Conservation (phyloP, 805 yeast species). For the Starmerella powellii region DNA sequence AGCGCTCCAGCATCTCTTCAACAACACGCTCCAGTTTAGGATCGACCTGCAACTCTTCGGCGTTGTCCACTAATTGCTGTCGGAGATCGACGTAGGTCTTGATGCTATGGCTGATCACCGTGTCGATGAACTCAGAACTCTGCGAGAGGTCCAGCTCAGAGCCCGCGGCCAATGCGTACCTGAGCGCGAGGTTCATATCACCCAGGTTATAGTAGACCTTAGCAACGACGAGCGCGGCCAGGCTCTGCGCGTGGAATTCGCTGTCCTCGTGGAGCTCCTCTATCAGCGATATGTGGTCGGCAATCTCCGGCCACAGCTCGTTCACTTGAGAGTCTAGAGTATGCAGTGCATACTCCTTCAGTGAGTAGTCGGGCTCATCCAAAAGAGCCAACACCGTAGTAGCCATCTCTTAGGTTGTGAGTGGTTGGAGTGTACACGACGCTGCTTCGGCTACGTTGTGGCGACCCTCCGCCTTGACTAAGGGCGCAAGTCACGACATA, state of each 20-base stretch:
- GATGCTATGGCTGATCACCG: conserved; percentile 87
- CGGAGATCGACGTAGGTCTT: conserved; percentile 63
- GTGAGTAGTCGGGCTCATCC: conserved; percentile 62
- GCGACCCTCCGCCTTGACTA: conserved; percentile 1
- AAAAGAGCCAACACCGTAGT: conserved; percentile 84
- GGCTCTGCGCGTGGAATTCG: conserved; percentile 55
- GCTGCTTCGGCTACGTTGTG: background rate
- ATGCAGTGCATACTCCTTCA: conserved; percentile 74
- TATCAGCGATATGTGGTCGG: conserved; percentile 74
- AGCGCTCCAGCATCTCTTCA: conserved; percentile 75
- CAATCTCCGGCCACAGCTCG: conserved; percentile 94
- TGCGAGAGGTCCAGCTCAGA: conserved; percentile 63
- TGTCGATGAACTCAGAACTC: conserved; percentile 76
- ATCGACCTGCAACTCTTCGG: conserved; percentile 32
- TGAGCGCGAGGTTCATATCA: conserved; percentile 82
- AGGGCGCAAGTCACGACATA: conserved; percentile 1
- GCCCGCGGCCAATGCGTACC: conserved; percentile 77
- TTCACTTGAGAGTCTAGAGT: conserved; percentile 74
- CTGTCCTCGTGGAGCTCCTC: conserved; percentile 86
- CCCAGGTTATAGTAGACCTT: conserved; percentile 87
- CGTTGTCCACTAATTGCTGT: conserved; percentile 36
- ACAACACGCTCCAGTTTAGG: conserved; percentile 55
- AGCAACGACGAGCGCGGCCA: conserved; percentile 87
- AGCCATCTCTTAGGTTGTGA: conserved; percentile 34
- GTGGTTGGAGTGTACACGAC: background rate